Evolutionary conservation across 192 early-diverging fungal genomes (phyloP), one percentile per base, ranked within the genome.

Genomic region (Diversispora epigaea): DNA sequence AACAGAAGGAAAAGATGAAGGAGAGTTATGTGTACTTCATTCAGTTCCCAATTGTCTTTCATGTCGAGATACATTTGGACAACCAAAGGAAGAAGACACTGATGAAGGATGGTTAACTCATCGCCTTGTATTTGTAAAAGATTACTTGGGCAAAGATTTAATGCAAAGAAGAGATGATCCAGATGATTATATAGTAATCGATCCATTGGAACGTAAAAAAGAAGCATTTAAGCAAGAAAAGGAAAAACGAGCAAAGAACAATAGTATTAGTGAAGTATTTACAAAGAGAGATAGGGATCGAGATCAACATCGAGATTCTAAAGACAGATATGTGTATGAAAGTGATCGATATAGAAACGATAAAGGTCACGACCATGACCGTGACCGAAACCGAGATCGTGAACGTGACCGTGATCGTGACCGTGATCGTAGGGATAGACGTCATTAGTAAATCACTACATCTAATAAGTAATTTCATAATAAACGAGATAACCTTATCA

Each of bases 71-170:
- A 84, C 82, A 3, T 88, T 85, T 64, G 84, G 82, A 1, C 58
- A 77, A 43, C 67, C 78, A 25, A 71, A 80, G 12, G 79, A 85
- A 6, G 79, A 80, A 3, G 81, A 85, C 3, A 85, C 46, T 0
- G 83, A 78, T 46, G 74, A 88, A 46, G 88, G 85, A 40, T 98
- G 96, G 96, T 86, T 96, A 77, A 79, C 84, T 11, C 92, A 94
- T 68, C 86, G 85, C 15, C 84, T 97, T 6, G 83, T 88, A 4
- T 96, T 95, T 80, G 84, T 83, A 76, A 93, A 91, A 71, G 90
- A 93, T 78, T 75, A 82, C 32, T 86, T 84, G 46, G 88, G 86
- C 44, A 86, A 85, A 44, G 88, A 89, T 67, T 64, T 85, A 22
- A 82, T 81, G 73, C 81, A 81, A 61, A 83, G 80, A 71, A 82